Conservation (phyloP, 495 filamentous ascomycete genomes). For the Penicillium diatomitis region DNA sequence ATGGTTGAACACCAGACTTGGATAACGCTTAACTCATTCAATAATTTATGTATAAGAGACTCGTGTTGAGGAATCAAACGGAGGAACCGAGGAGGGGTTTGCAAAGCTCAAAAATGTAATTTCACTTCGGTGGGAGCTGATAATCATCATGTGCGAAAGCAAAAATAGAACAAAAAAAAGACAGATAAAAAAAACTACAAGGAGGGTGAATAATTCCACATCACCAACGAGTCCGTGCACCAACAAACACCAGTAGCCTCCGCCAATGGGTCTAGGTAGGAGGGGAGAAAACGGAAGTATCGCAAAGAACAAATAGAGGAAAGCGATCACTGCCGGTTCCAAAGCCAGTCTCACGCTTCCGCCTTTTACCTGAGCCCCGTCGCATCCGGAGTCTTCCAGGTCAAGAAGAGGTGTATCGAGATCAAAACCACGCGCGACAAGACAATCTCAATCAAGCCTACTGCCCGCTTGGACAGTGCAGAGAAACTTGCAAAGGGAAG, state of each 20-base stretch:
- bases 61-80: slow-evolving; percentile 7
- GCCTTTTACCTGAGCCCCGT: slow-evolving; percentile 11
- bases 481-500: too few species aligned
- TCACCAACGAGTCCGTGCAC: slow-evolving; percentile 31
- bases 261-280: slow-evolving; percentile 31
- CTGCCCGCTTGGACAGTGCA: too few species aligned
- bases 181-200: not conserved
- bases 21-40: too few species aligned
- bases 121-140: too few species aligned
- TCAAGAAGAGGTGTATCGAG: too few species aligned
- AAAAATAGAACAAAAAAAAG: too few species aligned
- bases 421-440: too few species aligned
- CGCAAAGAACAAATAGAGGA: slow-evolving; percentile 16
- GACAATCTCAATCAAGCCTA: too few species aligned
- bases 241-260: slow-evolving; percentile 39
- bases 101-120: too few species aligned
- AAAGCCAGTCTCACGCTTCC: slow-evolving; percentile 16
- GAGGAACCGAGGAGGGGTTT: not conserved
- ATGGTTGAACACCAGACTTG: too few species aligned
- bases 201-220: slow-evolving; percentile 17
- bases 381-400: too few species aligned
- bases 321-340: slow-evolving; percentile 2
- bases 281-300: slow-evolving; percentile 7
- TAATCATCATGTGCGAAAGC: too few species aligned
- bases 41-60: slow-evolving; percentile 10